phyloP scores from a whole-genome alignment of 2,329 filamentous ascomycete genomes.

The Ceratocystis cubensis region DNA sequence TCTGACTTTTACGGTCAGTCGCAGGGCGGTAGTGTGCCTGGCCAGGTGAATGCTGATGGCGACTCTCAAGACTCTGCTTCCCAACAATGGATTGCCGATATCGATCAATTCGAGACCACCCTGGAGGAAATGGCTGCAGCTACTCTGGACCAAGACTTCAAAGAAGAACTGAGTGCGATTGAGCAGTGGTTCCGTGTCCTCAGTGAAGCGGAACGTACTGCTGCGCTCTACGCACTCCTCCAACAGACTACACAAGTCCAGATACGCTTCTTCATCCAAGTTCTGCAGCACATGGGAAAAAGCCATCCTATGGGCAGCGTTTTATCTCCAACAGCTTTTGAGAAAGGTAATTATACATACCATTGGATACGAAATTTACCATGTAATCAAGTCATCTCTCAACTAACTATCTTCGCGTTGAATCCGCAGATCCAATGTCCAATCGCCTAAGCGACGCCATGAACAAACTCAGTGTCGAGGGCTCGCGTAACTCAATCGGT shows the following conservation, averaged over 20 bases:
- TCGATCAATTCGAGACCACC: constrained; percentile 98
- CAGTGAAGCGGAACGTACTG: constrained; percentile 91
- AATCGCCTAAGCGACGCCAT: constrained; percentile 92
- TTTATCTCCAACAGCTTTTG: constrained; percentile 86
- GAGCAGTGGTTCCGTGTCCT: constrained; percentile 99
- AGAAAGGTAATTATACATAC: constrained; percentile 57
- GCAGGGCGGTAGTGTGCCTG: constrained; percentile 42
- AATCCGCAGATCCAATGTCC: constrained; percentile 73
- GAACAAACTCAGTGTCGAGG: constrained; percentile 83
- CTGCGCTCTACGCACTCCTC: constrained; percentile 83
- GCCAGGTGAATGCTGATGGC: constrained; percentile 53
- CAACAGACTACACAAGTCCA: constrained; percentile 99
- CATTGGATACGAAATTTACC: neutral
- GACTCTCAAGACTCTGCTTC: constrained; percentile 87
- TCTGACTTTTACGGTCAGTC: constrained; percentile 86
- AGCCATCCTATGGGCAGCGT: constrained; percentile 95
- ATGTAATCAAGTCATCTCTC: neutral
- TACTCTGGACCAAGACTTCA: constrained; percentile 98
- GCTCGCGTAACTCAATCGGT: constrained; percentile 71
- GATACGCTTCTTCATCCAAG: constrained; percentile 97
- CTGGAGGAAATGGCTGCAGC: constrained; percentile 97
- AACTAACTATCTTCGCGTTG: constrained; percentile 20
- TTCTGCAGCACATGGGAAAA: constrained; percentile 97
- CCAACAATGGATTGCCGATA: constrained; percentile 97
- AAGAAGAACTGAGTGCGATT: constrained; percentile 95